Evolutionary conservation across 805 yeast species (phyloP).

Genomic region (Cyberlindnera xishuangbannaensis): DNA sequence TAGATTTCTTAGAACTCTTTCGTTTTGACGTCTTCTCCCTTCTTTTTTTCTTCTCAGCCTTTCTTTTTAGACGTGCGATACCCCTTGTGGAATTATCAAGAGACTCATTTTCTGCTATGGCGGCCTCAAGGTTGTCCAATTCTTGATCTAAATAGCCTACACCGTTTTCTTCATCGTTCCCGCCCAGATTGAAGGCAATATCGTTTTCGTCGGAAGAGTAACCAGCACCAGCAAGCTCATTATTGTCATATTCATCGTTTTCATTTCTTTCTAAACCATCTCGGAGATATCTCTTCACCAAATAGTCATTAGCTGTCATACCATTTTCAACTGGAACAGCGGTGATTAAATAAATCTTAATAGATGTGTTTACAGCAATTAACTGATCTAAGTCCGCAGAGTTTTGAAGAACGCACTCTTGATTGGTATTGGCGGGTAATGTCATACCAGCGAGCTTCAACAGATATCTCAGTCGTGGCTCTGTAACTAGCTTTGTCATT

Average conservation of each 20-base stretch:
- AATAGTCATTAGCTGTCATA: slow-evolving; percentile 29
- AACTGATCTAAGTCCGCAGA: slow-evolving; percentile 29
- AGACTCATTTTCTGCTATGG: slow-evolving; percentile 7
- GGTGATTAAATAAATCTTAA: slow-evolving; percentile 37
- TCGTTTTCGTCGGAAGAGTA: slow-evolving; percentile 33
- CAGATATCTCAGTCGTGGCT: slow-evolving; percentile 44
- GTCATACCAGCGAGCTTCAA: slow-evolving; percentile 41
- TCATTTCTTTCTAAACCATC: slow-evolving; percentile 28
- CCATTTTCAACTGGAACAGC: slow-evolving; percentile 33
- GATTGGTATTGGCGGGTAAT: slow-evolving; percentile 35
- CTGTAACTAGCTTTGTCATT: slow-evolving; percentile 33
- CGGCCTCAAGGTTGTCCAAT: slow-evolving; percentile 17
- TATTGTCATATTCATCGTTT: slow-evolving; percentile 32
- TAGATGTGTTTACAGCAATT: slow-evolving; percentile 29
- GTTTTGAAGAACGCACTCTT: slow-evolving; percentile 34
- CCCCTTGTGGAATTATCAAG: slow-evolving; percentile 15
- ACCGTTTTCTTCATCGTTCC: slow-evolving; percentile 4
- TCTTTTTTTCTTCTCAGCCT: slow-evolving; percentile 3
- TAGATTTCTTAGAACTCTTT: slow-evolving; percentile 3
- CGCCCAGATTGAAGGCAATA: slow-evolving; percentile 30
- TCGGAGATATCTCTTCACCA: slow-evolving; percentile 28
- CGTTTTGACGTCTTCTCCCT: slow-evolving; percentile 11
- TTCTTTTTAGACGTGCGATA: slow-evolving; percentile 16
- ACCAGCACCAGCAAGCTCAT: slow-evolving; percentile 23
- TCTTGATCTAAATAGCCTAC: slow-evolving; percentile 17